These are phyloP conservation scores for Spinacia oleracea DNA, from an alignment of 179 eudicot species.

Conservation along the genomic window DNA sequence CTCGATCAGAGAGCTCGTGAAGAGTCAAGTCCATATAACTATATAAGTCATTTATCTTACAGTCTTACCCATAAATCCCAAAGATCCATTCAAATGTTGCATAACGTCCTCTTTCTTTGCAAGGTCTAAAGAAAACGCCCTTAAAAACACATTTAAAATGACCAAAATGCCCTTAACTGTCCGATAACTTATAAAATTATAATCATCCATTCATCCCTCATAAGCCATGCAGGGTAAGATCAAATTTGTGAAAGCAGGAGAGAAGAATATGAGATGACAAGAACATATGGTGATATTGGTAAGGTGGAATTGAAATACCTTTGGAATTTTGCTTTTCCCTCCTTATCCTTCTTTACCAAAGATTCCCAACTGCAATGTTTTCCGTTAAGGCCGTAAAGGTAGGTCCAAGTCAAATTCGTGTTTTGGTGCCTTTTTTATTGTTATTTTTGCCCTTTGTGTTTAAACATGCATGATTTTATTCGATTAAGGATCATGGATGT, in stretches of 20 bases:
- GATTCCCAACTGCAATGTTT: slow-evolving; percentile 27
- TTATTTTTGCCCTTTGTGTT: background rate
- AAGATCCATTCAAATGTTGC: too few relatives aligned
- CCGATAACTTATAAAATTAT: background rate
- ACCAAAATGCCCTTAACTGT: too few relatives aligned
- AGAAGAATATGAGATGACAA: background rate
- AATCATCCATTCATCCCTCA: background rate
- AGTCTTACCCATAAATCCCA: too few relatives aligned
- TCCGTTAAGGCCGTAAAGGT: slow-evolving; percentile 15
- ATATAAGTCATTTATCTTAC: too few relatives aligned
- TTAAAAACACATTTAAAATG: too few relatives aligned
- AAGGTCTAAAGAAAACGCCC: too few relatives aligned
- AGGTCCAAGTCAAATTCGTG: slow-evolving; percentile 1
- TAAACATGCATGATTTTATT: background rate
- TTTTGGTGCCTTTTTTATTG: slow-evolving; percentile 2
- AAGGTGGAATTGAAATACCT: slow-evolving; percentile 21
- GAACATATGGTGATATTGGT: slow-evolving; percentile 11
- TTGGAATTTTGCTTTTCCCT: slow-evolving; percentile 27
- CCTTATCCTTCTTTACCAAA: slow-evolving; percentile 30
- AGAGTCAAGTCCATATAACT: too few relatives aligned
- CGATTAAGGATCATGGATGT: too few relatives aligned
- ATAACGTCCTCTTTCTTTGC: too few relatives aligned
- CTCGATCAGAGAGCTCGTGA: too few relatives aligned
- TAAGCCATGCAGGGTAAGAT: background rate
- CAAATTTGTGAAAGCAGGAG: background rate